A percentile compares a stretch with the other conserved stretches of the same genome.
These are phyloP conservation scores for Neospora caninum DNA, from an alignment of 169 alveolate genomes.

Conservation along the genomic window DNA sequence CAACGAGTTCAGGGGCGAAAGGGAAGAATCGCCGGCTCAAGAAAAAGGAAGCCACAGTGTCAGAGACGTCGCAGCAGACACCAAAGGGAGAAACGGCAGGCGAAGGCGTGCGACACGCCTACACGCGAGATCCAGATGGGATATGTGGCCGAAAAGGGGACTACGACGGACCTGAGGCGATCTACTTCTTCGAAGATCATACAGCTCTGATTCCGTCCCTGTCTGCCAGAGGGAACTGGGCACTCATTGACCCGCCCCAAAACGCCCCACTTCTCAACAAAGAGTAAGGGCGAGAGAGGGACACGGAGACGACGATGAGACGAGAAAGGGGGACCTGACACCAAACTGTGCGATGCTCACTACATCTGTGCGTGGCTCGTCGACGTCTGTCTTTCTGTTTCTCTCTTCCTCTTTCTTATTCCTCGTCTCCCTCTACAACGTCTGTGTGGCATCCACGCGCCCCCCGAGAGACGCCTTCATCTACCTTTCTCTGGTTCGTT, in stretches of 20 bases:
- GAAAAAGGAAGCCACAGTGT: too few relatives aligned
- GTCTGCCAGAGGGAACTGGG: constrained; percentile 38
- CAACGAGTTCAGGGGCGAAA: too few relatives aligned
- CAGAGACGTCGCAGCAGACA: background rate
- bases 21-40: too few relatives aligned
- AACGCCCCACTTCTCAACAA: background rate
- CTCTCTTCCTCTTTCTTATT: too few relatives aligned
- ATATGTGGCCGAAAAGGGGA: background rate
- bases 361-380: too few relatives aligned
- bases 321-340: background rate
- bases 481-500: background rate
- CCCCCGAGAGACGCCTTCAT: background rate
- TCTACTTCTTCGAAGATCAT: constrained; percentile 13
- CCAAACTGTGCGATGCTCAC: background rate
- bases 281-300: background rate
- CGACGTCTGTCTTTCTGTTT: too few relatives aligned
- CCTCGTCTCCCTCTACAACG: too few relatives aligned
- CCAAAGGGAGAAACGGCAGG: background rate
- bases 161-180: constrained; percentile 36
- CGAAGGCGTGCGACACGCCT: background rate
- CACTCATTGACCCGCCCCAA: background rate
- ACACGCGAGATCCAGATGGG: background rate
- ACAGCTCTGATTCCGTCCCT: constrained; percentile 37
- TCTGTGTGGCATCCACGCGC: too few relatives aligned
- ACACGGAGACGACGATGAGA: background rate